Percentiles rank a stretch among this genome's conserved stretches.
phyloP scores from a whole-genome alignment of 83 land plant genomes.

The Picea abies region DNA sequence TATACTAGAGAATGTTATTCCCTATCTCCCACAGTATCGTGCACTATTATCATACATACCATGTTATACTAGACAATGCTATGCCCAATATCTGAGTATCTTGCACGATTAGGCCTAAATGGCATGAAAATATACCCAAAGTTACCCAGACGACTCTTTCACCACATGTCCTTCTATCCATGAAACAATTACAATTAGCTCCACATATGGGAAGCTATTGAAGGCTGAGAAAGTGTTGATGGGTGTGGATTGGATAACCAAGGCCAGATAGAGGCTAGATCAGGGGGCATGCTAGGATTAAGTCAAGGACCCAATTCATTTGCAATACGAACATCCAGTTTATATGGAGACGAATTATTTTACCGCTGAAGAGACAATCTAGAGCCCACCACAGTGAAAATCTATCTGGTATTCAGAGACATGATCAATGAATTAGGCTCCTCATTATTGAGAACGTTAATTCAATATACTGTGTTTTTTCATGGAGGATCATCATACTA shows the following conservation, averaged over 20 bases:
- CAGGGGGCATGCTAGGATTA: conserved; percentile 40
- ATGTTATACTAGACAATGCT: conserved; percentile 25
- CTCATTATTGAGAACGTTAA: neutral
- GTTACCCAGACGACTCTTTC: conserved; percentile 28
- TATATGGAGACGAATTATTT: conserved; percentile 30
- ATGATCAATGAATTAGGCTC: neutral
- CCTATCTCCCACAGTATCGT: too few species aligned
- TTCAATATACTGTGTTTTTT: conserved; percentile 33
- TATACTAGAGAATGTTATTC: too few species aligned
- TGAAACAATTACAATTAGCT: conserved; percentile 31
- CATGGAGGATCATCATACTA: conserved; percentile 17
- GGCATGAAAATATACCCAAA: conserved; percentile 30
- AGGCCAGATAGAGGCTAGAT: conserved; percentile 19
- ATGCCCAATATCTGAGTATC: conserved; percentile 18
- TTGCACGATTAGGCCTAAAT: conserved; percentile 19
- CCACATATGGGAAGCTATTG: neutral
- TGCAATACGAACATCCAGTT: conserved; percentile 22
- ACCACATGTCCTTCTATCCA: conserved; percentile 27
- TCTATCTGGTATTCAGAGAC: conserved; percentile 32
- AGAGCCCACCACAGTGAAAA: conserved; percentile 12
- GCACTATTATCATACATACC: neutral
- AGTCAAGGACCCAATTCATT: conserved; percentile 42
- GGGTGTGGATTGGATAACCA: conserved; percentile 32
- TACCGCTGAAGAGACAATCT: conserved; percentile 40
- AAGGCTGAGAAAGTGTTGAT: conserved; percentile 21